Base-by-base conservation (phyloP, 148 eudicot species). In the Chenopodium berlandieri region DNA sequence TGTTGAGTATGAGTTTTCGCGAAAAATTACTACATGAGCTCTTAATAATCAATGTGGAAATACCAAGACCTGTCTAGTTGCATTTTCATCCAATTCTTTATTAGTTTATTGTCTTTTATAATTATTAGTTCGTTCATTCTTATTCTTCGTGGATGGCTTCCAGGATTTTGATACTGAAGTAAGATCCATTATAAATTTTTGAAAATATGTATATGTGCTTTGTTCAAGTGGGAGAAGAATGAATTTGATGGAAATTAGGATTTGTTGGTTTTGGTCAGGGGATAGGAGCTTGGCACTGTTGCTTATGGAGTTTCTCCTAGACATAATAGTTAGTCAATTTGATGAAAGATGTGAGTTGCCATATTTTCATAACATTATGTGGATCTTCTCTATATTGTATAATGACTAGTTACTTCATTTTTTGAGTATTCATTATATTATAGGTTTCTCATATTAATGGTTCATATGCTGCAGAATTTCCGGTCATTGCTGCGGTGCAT, bases 401-500 rank as follows among this genome's bases (percentile, higher is more conserved):
- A 62, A 56, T 56, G 25, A 22, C 25, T 1, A 62, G 22, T 62
- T 10, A 62, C 25, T 62, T 62, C 66, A 7, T 34, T 71, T 58
- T 23, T 17, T 71, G 60, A 71, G 4, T 40, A 0, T 72, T 32
- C 66, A 1, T 47, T 60, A 27, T 48, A 32, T 66, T 31, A 56
- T 37, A 40, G 75, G 32, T 73, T 65, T 76, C 3, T 8, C 70
- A 40, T 75, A 40, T 71, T 2, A 27, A 37, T 56, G 66, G 54
- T 75, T 83, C 47, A 73, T 79, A 47, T 74, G 22, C 37, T 83
- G 23, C 89, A 91, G 94, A 76, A 81, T 76, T 91, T 83, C 66
- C 90, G 84, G 74, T 81, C 91, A 79, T 23, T 90, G 73, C 86
- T 91, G 78, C 88, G 90, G 8, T 90, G 91, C 80, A 83, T 90